Conservation (phyloP, 805 yeast genomes). For the Starmerella gropengiesseri region DNA sequence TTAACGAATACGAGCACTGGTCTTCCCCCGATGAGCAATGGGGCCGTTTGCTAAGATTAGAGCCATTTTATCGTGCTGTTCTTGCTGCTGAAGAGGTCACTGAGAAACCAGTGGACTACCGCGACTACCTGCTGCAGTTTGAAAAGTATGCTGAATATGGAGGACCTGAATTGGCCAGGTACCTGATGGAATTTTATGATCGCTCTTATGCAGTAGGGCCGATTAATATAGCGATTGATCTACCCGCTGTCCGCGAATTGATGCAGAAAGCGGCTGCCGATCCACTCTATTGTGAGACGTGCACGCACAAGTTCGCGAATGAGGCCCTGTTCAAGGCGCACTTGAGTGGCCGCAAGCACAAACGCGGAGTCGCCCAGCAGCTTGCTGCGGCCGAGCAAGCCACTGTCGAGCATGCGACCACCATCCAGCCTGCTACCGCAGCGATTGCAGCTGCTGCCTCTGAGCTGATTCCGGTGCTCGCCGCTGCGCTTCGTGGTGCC, state of each 20-base stretch:
- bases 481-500: slow-evolving; percentile 18
- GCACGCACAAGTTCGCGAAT: slow-evolving; percentile 54
- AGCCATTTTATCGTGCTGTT: slow-evolving; percentile 7
- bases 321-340: slow-evolving; percentile 58
- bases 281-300: slow-evolving; percentile 47
- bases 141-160: slow-evolving; percentile 30
- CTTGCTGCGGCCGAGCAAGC: too few relatives aligned
- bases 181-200: slow-evolving; percentile 40
- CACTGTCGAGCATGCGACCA: slow-evolving; percentile 10
- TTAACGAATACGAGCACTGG: slow-evolving; percentile 33
- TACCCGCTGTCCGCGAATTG: neutral
- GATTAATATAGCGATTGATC: slow-evolving; percentile 15
- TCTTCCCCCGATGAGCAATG: slow-evolving; percentile 46
- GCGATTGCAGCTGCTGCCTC: slow-evolving; percentile 12
- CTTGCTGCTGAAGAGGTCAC: neutral
- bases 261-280: slow-evolving; percentile 1
- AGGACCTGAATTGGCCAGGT: slow-evolving; percentile 33
- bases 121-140: slow-evolving; percentile 41
- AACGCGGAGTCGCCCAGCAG: slow-evolving; percentile 34
- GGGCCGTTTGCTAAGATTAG: slow-evolving; percentile 42
- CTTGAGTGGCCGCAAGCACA: slow-evolving; percentile 63
- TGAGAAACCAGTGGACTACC: slow-evolving; percentile 30
- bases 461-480: slow-evolving; percentile 15
- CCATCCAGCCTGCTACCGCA: neutral
- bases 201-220: slow-evolving; percentile 41